A percentile compares a stretch with the other conserved stretches of the same genome.
phyloP scores from a whole-genome alignment of 495 filamentous ascomycete genomes.

The Xeromyces bisporus region DNA sequence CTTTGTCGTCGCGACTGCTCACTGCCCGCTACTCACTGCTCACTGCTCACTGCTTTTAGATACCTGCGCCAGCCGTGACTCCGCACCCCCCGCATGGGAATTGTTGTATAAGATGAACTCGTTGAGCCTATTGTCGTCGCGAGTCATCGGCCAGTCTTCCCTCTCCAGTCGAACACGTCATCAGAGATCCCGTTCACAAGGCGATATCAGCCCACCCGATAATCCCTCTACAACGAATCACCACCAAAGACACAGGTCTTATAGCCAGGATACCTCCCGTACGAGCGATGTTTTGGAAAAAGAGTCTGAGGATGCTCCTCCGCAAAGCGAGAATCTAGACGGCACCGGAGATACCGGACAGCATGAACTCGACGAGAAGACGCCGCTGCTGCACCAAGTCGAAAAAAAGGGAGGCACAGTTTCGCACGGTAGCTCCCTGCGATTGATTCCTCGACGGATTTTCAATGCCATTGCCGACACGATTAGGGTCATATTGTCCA shows the following conservation, averaged over 20 bases:
- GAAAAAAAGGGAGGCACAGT: slow-evolving; percentile 33
- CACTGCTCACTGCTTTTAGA: slow-evolving; percentile 10
- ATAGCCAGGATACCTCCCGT: slow-evolving; percentile 26
- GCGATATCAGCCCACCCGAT: slow-evolving; percentile 32
- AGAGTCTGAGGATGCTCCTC: slow-evolving; percentile 15
- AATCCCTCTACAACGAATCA: slow-evolving; percentile 18
- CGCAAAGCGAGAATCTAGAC: slow-evolving; percentile 13
- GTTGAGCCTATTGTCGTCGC: slow-evolving; percentile 80
- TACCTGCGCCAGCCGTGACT: slow-evolving; percentile 23
- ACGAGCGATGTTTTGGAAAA: slow-evolving; percentile 16
- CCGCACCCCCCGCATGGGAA: slow-evolving; percentile 29
- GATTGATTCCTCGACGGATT: slow-evolving; percentile 25
- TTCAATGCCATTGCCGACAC: slow-evolving; percentile 45
- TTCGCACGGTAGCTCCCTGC: slow-evolving; percentile 35
- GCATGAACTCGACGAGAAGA: slow-evolving; percentile 46
- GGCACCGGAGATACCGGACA: slow-evolving; percentile 14
- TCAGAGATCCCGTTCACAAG: slow-evolving; percentile 49
- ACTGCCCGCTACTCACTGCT: neutral
- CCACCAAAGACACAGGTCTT: slow-evolving; percentile 31
- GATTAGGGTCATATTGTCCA: slow-evolving; percentile 58
- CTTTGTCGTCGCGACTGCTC: too few species aligned
- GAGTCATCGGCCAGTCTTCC: slow-evolving; percentile 52
- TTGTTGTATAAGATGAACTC: slow-evolving; percentile 81
- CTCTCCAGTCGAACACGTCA: slow-evolving; percentile 32
- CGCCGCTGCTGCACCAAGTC: slow-evolving; percentile 36